A percentile compares a stretch with the other conserved stretches of the same genome.
These are phyloP conservation scores for Starmerella apicola DNA, from an alignment of 805 yeast genomes.

Conservation along the genomic window DNA sequence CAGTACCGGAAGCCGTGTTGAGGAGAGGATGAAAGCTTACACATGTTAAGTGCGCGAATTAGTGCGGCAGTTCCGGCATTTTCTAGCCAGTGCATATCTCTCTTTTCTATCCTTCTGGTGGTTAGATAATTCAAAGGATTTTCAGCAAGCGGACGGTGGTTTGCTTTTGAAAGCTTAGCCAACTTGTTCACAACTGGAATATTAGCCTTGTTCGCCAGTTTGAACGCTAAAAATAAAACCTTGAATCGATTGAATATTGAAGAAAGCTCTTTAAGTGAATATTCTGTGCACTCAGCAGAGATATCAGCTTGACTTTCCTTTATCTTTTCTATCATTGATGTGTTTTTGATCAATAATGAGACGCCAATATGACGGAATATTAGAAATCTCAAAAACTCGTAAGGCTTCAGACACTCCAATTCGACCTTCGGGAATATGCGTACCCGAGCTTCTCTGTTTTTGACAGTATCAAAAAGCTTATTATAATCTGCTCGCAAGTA, in stretches of 20 bases:
- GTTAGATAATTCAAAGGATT: slow-evolving; percentile 2
- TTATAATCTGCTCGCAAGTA: neutral
- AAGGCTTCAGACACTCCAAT: neutral
- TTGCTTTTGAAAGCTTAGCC: neutral
- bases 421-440: neutral
- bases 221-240: slow-evolving; percentile 1
- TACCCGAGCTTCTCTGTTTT: slow-evolving; percentile 1
- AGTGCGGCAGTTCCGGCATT: neutral
- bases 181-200: neutral
- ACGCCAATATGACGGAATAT: neutral
- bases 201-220: neutral
- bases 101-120: neutral
- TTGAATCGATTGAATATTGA: slow-evolving; percentile 3
- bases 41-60: neutral
- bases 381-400: neutral
- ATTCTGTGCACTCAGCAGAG: neutral
- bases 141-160: neutral
- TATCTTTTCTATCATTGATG: neutral
- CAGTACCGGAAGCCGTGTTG: neutral
- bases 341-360: neutral
- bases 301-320: neutral
- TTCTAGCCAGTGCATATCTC: neutral
- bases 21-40: neutral
- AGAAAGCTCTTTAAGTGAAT: neutral
- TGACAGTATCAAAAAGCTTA: neutral